These are phyloP conservation scores for Starmerella ratchasimensis DNA, from an alignment of 805 yeast species.

Conservation along the genomic window DNA sequence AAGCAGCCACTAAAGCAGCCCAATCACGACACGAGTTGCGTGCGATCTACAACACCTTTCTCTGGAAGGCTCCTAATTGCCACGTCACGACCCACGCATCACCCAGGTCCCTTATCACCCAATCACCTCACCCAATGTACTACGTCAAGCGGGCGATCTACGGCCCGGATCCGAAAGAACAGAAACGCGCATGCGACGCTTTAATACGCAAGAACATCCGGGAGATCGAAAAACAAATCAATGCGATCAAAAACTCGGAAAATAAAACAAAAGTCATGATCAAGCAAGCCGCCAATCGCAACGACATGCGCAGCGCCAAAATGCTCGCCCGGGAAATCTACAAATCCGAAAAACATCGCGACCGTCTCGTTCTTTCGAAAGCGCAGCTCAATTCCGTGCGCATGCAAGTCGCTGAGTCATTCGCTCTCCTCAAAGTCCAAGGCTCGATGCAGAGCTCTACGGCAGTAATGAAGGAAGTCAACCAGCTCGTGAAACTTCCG, in stretches of 20 bases:
- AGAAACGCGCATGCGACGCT: constrained; percentile 62
- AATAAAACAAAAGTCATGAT: constrained; percentile 68
- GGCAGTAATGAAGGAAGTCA: constrained; percentile 77
- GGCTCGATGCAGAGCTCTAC: constrained; percentile 70
- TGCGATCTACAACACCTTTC: too few relatives aligned
- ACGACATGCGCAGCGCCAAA: constrained; percentile 61
- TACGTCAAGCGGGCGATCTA: constrained; percentile 73
- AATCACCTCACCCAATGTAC: too few relatives aligned
- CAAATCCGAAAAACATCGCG: constrained; percentile 57
- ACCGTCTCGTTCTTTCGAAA: constrained; percentile 60
- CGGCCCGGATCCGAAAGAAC: constrained; percentile 91
- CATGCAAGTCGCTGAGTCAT: constrained; percentile 84
- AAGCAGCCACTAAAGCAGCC: too few relatives aligned
- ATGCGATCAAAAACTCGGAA: constrained; percentile 43
- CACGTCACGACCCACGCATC: too few relatives aligned
- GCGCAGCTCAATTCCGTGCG: constrained; percentile 77
- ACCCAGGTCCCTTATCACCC: too few relatives aligned
- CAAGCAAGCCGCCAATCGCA: constrained; percentile 57
- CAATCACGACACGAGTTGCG: too few relatives aligned
- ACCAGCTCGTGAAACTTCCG: constrained; percentile 62
- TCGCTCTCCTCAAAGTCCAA: constrained; percentile 68
- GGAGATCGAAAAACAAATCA: constrained; percentile 66
- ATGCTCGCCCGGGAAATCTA: constrained; percentile 72
- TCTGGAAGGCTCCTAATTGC: too few relatives aligned
- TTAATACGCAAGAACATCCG: constrained; percentile 74